A percentile compares a stretch with the other conserved stretches of the same genome.
Evolutionary conservation across 208 protist species (phyloP).

Genomic region (Acanthamoeba healyi): DNA sequence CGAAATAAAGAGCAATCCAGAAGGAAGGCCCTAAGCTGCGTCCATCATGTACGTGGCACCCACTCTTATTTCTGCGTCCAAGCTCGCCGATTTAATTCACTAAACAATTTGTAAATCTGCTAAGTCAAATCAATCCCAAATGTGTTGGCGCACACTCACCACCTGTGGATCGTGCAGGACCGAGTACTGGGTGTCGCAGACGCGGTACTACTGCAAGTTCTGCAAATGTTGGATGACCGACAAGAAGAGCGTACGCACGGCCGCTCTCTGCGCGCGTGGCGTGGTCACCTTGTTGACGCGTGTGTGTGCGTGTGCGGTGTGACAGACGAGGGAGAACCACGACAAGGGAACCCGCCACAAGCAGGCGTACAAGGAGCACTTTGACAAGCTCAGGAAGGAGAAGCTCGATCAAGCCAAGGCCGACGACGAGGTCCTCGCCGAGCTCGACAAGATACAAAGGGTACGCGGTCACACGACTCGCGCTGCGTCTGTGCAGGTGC

Average conservation of each 20-base stretch:
- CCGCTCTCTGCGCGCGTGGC: not conserved
- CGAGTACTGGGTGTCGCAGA: conserved; percentile 56
- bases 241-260: conserved; percentile 34
- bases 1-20: too few species aligned
- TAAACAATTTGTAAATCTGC: too few species aligned
- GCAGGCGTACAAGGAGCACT: conserved; percentile 52
- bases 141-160: too few species aligned
- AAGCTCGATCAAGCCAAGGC: conserved; percentile 1
- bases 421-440: not conserved
- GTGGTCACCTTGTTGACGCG: not conserved
- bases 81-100: too few species aligned
- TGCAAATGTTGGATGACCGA: conserved; percentile 56
- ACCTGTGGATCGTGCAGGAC: too few species aligned
- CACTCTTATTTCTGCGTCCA: too few species aligned
- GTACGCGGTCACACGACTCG: not conserved
- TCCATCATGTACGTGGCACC: too few species aligned
- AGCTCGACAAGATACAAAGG: conserved; percentile 22
- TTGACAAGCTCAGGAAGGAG: conserved; percentile 41
- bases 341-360: conserved; percentile 40
- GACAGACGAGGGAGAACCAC: conserved; percentile 28
- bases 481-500: too few species aligned
- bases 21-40: too few species aligned
- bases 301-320: not conserved
- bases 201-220: conserved; percentile 66
- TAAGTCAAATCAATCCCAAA: too few species aligned